phyloP scores from a whole-genome alignment of 257 asterid species.

The Parsonsia alboflavescens region DNA sequence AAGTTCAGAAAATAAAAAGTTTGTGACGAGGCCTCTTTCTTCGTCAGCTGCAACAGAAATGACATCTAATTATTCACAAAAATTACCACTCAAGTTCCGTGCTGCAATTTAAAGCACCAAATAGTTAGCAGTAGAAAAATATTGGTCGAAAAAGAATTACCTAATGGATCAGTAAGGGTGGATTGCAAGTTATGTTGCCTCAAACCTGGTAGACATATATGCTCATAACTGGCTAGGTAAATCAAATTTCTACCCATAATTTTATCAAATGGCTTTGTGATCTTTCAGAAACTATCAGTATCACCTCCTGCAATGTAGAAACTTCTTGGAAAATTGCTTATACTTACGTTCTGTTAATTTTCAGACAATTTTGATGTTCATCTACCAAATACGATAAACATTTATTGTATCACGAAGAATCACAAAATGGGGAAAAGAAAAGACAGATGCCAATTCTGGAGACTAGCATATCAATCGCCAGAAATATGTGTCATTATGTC shows the following conservation, averaged over 20 bases:
- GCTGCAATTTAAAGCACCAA: background rate
- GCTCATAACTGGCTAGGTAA: background rate
- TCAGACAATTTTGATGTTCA: too few species aligned
- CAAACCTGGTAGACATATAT: background rate
- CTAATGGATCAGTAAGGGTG: background rate
- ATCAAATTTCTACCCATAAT: background rate
- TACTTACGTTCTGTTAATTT: too few species aligned
- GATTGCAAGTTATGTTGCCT: background rate
- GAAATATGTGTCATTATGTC: too few species aligned
- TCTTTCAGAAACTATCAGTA: background rate
- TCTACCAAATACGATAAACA: too few species aligned
- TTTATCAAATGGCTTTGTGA: background rate
- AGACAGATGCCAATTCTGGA: too few species aligned
- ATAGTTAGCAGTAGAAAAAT: background rate
- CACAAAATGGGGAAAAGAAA: too few species aligned
- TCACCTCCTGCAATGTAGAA: background rate
- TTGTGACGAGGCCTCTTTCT: background rate
- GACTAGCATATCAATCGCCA: too few species aligned
- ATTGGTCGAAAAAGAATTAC: background rate
- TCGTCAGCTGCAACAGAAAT: background rate
- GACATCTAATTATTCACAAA: background rate
- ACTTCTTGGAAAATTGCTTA: background rate
- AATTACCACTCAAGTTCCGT: too few species aligned
- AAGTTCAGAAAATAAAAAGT: background rate
- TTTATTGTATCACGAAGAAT: too few species aligned